These are phyloP conservation scores for Colletotrichum chrysophilum DNA, from an alignment of 2,329 filamentous ascomycete species.

Conservation along the genomic window DNA sequence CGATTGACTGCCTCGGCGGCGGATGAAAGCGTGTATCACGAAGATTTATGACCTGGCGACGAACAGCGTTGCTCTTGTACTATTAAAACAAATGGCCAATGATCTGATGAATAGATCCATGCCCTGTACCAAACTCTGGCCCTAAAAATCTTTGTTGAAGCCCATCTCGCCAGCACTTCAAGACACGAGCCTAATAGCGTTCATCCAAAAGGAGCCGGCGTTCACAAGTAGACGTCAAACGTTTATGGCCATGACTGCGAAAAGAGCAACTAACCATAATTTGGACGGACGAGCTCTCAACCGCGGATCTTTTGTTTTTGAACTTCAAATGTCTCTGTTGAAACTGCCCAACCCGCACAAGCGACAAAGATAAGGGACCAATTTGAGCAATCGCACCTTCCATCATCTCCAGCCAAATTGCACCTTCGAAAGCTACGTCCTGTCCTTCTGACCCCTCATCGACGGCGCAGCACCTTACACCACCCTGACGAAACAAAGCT, in stretches of 20 bases:
- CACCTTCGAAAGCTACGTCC: not conserved
- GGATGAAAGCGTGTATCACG: constrained; percentile 15
- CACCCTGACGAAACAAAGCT: constrained; percentile 15
- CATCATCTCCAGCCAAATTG: not conserved
- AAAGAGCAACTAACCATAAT: not conserved
- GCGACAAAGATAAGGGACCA: not conserved
- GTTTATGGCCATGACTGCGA: not conserved
- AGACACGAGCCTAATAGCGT: not conserved
- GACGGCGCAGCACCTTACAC: not conserved
- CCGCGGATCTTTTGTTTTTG: not conserved
- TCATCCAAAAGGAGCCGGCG: not conserved
- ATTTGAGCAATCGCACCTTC: not conserved
- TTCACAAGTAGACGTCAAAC: not conserved
- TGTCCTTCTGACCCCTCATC: constrained; percentile 6
- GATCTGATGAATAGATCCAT: constrained; percentile 14
- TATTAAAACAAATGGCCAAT: constrained; percentile 16
- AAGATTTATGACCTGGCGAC: constrained; percentile 14
- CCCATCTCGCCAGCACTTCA: not conserved
- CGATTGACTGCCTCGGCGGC: constrained; percentile 2
- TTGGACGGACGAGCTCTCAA: not conserved
- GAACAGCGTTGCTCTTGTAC: constrained; percentile 11
- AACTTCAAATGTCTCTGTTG: not conserved
- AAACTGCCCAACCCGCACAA: not conserved
- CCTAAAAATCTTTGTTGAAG: not conserved
- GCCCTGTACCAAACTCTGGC: not conserved